Conservation (phyloP, 1,139 yeast genomes). For the Wickerhamomyces sp. region DNA sequence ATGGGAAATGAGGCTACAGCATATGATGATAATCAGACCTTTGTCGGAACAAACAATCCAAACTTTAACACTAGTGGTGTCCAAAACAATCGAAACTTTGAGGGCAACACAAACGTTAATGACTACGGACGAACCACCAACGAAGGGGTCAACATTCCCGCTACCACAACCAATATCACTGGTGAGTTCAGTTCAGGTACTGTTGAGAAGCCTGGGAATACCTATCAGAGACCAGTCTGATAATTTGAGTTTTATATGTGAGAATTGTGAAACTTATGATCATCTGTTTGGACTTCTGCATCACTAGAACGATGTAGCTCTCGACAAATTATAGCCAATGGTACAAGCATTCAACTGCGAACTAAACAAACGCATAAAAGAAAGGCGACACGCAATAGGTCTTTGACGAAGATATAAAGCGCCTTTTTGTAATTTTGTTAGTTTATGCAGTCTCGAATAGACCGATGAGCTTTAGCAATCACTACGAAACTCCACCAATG, state of each 20-base stretch:
- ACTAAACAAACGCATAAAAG: no score
- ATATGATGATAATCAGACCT: not conserved
- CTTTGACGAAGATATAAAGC: no score
- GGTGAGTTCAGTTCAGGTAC: not conserved
- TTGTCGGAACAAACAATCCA: not conserved
- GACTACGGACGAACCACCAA: not conserved
- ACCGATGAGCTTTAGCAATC: no score
- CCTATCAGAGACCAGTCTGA: slow-evolving; percentile 1
- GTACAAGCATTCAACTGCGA: no score
- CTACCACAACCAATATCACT: not conserved
- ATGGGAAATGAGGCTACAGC: not conserved
- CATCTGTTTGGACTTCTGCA: no score
- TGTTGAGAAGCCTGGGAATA: slow-evolving; percentile 4
- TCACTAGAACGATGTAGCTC: no score
- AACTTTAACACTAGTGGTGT: not conserved
- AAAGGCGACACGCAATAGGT: no score
- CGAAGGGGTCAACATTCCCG: not conserved
- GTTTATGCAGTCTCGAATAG: no score
- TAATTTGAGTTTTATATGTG: not conserved
- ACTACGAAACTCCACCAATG: no score
- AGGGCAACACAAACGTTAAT: not conserved
- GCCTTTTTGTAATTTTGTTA: no score
- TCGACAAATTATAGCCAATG: no score
- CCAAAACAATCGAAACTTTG: not conserved
- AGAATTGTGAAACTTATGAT: no score